phyloP scores from a whole-genome alignment of 2,329 filamentous ascomycete genomes.

The Knoxdaviesia proteae region DNA sequence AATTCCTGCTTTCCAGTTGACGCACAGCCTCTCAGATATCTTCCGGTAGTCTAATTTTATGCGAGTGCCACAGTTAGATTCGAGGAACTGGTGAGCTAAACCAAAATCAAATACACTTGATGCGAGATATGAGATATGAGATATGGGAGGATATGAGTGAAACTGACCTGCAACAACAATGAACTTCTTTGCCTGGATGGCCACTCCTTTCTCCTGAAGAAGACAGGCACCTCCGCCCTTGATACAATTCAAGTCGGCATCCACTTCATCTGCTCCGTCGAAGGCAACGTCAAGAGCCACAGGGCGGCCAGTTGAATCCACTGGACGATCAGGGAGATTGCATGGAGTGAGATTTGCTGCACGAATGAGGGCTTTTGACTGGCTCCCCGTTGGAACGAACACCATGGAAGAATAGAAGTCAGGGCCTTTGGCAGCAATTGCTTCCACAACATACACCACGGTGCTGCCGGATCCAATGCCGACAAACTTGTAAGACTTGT shows the following conservation, averaged over 20 bases:
- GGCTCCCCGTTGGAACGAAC: conserved; percentile 84
- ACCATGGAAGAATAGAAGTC: conserved; percentile 41
- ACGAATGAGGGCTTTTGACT: conserved; percentile 72
- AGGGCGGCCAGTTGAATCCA: conserved; percentile 22
- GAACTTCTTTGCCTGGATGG: conserved; percentile 64
- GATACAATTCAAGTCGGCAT: conserved; percentile 86
- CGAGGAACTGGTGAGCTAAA: background rate
- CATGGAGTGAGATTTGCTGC: conserved; percentile 57
- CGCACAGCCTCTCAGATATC: conserved; percentile 53
- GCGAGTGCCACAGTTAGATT: conserved; percentile 1
- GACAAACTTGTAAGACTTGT: conserved; percentile 37
- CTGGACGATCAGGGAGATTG: conserved; percentile 54
- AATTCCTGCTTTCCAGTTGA: conserved; percentile 54
- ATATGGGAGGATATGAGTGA: background rate
- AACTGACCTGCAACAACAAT: conserved; percentile 60
- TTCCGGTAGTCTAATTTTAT: conserved; percentile 59
- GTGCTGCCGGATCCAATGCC: conserved; percentile 69
- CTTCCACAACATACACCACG: conserved; percentile 69
- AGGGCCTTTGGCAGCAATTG: conserved; percentile 42
- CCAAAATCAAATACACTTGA: background rate
- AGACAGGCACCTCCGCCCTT: conserved; percentile 95
- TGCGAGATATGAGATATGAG: background rate
- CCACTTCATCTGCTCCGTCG: conserved; percentile 92
- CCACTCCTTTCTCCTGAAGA: conserved; percentile 94
- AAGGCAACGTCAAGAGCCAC: conserved; percentile 70